A percentile compares a stretch with the other conserved stretches of the same genome.
Conservation (phyloP, 208 protist species). For the Borovskyia barvae region DNA sequence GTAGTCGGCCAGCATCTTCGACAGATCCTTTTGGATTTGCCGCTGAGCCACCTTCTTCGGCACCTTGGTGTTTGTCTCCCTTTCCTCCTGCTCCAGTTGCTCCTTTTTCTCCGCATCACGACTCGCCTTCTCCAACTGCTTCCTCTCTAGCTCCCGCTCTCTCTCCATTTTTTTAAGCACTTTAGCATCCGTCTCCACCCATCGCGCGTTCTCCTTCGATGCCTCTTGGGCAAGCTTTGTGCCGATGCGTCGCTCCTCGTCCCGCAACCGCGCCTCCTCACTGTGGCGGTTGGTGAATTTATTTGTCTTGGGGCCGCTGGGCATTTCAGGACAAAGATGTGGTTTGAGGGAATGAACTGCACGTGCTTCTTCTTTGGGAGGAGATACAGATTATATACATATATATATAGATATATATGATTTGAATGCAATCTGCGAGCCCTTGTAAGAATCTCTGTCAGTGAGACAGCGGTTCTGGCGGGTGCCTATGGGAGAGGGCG, state of each 20-base stretch:
- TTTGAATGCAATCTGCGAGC: too few relatives aligned
- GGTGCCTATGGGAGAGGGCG: too few relatives aligned
- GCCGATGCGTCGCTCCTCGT: slow-evolving; percentile 47
- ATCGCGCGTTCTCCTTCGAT: slow-evolving; percentile 70
- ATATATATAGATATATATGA: too few relatives aligned
- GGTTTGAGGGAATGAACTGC: background rate
- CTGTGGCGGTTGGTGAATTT: slow-evolving; percentile 88
- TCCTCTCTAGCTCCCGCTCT: slow-evolving; percentile 65
- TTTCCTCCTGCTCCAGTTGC: slow-evolving; percentile 70
- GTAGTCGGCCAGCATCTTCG: slow-evolving; percentile 84
- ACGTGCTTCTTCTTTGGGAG: too few relatives aligned
- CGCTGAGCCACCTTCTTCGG: slow-evolving; percentile 75
- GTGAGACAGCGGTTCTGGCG: too few relatives aligned
- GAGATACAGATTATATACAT: too few relatives aligned
- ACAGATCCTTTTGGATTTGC: slow-evolving; percentile 81
- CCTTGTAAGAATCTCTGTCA: too few relatives aligned
- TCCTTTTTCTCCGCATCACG: slow-evolving; percentile 67
- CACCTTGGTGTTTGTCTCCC: slow-evolving; percentile 51
- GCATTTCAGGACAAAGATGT: slow-evolving; percentile 35
- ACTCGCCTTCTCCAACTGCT: slow-evolving; percentile 44
- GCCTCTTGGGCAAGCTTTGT: slow-evolving; percentile 30
- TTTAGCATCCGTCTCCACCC: slow-evolving; percentile 64
- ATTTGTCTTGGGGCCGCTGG: slow-evolving; percentile 82
- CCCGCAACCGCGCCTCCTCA: slow-evolving; percentile 70
- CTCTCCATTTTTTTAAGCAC: slow-evolving; percentile 53